Percentiles rank a stretch among this genome's conserved stretches.
These are phyloP conservation scores for barrel medic (Medicago truncatula) DNA, from an alignment of 306 rosid species.

Conservation along the genomic window DNA sequence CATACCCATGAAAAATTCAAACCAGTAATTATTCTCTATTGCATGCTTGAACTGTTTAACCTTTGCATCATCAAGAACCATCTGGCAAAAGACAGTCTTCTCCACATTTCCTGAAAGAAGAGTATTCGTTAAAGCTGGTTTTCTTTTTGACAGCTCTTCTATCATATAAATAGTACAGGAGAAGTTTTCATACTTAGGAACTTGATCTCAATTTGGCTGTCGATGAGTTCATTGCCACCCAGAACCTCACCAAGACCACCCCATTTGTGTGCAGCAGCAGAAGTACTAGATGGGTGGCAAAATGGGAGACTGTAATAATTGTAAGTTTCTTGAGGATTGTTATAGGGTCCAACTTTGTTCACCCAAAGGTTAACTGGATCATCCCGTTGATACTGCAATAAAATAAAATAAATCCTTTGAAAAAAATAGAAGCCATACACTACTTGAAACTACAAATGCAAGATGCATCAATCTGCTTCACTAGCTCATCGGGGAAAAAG, in stretches of 20 bases:
- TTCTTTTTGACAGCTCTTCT: conserved; percentile 1
- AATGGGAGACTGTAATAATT: conserved; percentile 97
- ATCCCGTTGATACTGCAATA: conserved; percentile 71
- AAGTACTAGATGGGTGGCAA: conserved; percentile 66
- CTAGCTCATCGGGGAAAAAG: background rate
- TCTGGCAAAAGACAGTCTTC: conserved; percentile 66
- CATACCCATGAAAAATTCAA: conserved; percentile 98
- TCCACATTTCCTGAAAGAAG: conserved; percentile 76
- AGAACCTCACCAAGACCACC: conserved; percentile 99
- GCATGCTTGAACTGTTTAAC: conserved; percentile 94
- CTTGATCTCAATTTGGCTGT: conserved; percentile 84
- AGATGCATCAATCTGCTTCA: conserved; percentile 14
- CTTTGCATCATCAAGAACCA: conserved; percentile 69
- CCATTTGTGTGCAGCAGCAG: conserved; percentile 89
- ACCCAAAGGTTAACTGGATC: conserved; percentile 92
- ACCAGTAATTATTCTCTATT: conserved; percentile 92
- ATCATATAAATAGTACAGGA: conserved; percentile 26
- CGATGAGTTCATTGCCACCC: conserved; percentile 98
- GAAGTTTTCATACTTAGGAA: conserved; percentile 61
- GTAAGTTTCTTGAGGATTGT: conserved; percentile 99
- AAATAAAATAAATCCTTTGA: conserved; percentile 19
- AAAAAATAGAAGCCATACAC: conserved; percentile 34
- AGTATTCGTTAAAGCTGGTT: conserved; percentile 36
- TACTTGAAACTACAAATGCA: conserved; percentile 20
- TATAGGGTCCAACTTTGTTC: conserved; percentile 97